A percentile compares a stretch with the other conserved stretches of the same genome.
Conservation (phyloP, 176 grass and related monocot species). For the Carex scoparia region DNA sequence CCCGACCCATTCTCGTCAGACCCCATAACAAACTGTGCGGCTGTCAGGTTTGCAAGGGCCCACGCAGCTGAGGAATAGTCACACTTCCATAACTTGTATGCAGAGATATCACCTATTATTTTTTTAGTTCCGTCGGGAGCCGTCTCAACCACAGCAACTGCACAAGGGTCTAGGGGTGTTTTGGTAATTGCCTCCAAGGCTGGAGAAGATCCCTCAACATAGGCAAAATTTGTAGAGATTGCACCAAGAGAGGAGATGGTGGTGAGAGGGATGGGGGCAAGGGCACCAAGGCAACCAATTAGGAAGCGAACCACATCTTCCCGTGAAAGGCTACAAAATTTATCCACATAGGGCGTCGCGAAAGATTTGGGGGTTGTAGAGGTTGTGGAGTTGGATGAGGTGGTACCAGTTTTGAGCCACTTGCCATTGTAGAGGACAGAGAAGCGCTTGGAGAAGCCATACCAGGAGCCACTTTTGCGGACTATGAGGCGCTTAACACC, state of each 20-base stretch:
- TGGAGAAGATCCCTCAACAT: constrained; percentile 45
- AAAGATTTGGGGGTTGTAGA: constrained; percentile 33
- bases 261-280: constrained; percentile 71
- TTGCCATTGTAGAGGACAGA: constrained; percentile 77
- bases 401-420: constrained; percentile 66
- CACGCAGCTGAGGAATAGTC: constrained; percentile 69
- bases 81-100: constrained; percentile 92
- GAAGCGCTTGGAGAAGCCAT: constrained; percentile 81
- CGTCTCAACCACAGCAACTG: constrained; percentile 66
- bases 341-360: constrained; percentile 29
- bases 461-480: constrained; percentile 73
- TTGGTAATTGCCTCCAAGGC: constrained; percentile 66
- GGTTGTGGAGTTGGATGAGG: constrained; percentile 36
- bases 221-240: constrained; percentile 49
- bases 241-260: constrained; percentile 71
- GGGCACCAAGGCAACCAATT: constrained; percentile 85
- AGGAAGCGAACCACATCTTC: constrained; percentile 89
- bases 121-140: constrained; percentile 41
- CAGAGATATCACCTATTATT: constrained; percentile 90
- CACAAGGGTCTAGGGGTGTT: constrained; percentile 59
- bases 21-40: constrained; percentile 73
- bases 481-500: constrained; percentile 84
- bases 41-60: constrained; percentile 75
- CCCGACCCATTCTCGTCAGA: constrained; percentile 44
- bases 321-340: constrained; percentile 77